A percentile compares a stretch with the other conserved stretches of the same genome.
phyloP scores from a whole-genome alignment of 2,329 filamentous ascomycete genomes.

The Exophiala phaeomuriformis region DNA sequence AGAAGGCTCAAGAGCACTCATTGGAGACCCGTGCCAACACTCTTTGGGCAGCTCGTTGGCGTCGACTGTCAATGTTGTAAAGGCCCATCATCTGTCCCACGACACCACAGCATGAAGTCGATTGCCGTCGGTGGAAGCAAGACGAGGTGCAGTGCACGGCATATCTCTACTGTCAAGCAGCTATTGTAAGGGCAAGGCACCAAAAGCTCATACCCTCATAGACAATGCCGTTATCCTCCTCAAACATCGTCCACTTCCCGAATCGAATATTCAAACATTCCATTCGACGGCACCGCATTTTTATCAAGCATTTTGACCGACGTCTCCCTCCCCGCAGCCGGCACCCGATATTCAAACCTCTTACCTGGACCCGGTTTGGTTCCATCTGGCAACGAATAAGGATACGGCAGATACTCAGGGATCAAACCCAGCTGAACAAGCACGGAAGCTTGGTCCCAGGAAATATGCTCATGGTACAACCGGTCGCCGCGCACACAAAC shows the following conservation, averaged over 20 bases:
- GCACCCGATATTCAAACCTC: slow-evolving; percentile 53
- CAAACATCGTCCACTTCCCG: slow-evolving; percentile 22
- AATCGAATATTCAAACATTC: slow-evolving; percentile 46
- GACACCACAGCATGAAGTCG: too few species aligned
- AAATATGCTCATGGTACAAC: slow-evolving; percentile 63
- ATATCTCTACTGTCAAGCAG: too few species aligned
- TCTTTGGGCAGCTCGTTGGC: too few species aligned
- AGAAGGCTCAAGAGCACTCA: too few species aligned
- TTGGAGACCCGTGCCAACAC: too few species aligned
- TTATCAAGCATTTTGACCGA: slow-evolving; percentile 47
- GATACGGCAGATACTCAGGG: slow-evolving; percentile 58
- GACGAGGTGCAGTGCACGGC: too few species aligned
- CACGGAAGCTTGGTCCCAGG: slow-evolving; percentile 61
- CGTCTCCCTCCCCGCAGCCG: slow-evolving; percentile 52
- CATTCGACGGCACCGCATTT: slow-evolving; percentile 47
- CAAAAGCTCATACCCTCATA: too few species aligned
- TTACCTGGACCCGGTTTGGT: slow-evolving; percentile 35
- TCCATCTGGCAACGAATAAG: slow-evolving; percentile 42
- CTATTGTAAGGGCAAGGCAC: too few species aligned
- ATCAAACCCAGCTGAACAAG: slow-evolving; percentile 56
- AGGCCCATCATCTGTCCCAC: too few species aligned
- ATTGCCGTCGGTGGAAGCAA: too few species aligned
- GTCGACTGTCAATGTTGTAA: too few species aligned
- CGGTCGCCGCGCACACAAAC: slow-evolving; percentile 63
- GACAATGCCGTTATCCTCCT: not conserved